phyloP scores from a whole-genome alignment of 2,329 filamentous ascomycete species.

The Zymoseptoria passerinii region DNA sequence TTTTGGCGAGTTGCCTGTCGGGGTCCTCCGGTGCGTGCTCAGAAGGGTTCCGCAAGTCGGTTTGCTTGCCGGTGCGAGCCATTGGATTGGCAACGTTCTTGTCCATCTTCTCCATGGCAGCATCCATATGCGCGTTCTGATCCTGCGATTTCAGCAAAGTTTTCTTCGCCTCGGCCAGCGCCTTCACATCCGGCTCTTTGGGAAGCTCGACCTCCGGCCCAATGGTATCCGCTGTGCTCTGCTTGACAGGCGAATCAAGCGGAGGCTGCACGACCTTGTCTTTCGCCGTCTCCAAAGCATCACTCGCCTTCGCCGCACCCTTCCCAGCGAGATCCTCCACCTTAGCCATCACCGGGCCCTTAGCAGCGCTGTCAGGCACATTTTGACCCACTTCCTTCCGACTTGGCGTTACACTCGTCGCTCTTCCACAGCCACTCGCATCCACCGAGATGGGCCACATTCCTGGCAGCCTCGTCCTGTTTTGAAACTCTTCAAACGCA shows the following conservation, averaged over 20 bases:
- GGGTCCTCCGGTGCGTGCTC: not conserved
- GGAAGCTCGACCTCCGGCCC: not conserved
- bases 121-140: not conserved
- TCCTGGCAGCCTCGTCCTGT: constrained; percentile 61
- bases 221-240: not conserved
- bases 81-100: not conserved
- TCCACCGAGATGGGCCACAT: constrained; percentile 75
- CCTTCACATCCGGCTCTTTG: not conserved
- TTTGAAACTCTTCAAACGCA: constrained; percentile 67
- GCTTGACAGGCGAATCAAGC: not conserved
- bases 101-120: not conserved
- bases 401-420: constrained; percentile 7
- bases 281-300: not conserved
- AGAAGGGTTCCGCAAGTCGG: not conserved
- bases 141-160: not conserved
- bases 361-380: not conserved
- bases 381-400: constrained; percentile 1
- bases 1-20: not conserved
- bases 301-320: not conserved
- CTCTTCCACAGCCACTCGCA: constrained; percentile 65
- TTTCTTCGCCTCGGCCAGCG: not conserved
- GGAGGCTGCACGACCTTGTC: not conserved
- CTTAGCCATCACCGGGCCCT: not conserved
- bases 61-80: not conserved
- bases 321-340: constrained; percentile 1